phyloP scores from a whole-genome alignment of 306 rosid species.

The Rubus parviflorus region DNA sequence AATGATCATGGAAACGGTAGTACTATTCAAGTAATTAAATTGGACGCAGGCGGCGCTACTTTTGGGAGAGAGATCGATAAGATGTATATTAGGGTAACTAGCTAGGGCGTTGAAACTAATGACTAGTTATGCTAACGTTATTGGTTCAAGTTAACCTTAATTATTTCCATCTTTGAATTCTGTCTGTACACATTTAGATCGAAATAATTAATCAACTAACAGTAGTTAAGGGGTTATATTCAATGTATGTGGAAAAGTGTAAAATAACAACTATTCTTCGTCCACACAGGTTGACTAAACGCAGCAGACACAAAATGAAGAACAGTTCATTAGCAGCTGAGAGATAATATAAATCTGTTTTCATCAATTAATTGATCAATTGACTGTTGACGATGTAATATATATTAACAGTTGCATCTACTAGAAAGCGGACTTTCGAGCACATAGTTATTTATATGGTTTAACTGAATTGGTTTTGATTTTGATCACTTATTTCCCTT shows the following conservation, averaged over 20 bases:
- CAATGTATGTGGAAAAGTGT: conserved; percentile 31
- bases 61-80: too few relatives aligned
- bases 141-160: background rate
- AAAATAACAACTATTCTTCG: conserved; percentile 4
- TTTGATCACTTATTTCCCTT: too few relatives aligned
- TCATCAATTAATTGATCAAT: background rate
- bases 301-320: background rate
- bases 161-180: background rate
- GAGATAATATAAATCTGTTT: background rate
- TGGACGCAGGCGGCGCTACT: too few relatives aligned
- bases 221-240: background rate
- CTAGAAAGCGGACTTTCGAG: background rate
- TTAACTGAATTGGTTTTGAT: too few relatives aligned
- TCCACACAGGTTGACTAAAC: conserved; percentile 25
- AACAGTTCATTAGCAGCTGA: background rate
- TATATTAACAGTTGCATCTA: background rate
- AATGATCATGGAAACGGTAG: too few relatives aligned
- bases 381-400: background rate
- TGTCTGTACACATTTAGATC: too few relatives aligned
- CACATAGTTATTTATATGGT: background rate
- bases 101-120: background rate
- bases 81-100: background rate
- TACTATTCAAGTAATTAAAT: too few relatives aligned
- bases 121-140: background rate
- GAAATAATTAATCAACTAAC: background rate